phyloP scores from a whole-genome alignment of 768 basidiomycete species.

The Tricholoma sp. region DNA sequence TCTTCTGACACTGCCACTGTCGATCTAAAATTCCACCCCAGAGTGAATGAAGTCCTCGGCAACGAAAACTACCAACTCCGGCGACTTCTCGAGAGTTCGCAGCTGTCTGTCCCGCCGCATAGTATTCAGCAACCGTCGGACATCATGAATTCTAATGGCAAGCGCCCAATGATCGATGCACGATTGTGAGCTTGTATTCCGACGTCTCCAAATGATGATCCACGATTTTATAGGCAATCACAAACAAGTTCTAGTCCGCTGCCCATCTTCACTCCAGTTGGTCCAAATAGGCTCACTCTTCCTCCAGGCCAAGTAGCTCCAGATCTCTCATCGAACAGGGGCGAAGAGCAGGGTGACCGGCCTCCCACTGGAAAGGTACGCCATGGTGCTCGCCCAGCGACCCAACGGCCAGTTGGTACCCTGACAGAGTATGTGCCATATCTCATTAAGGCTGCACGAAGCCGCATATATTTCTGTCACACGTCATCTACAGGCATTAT shows the following conservation, averaged over 20 bases:
- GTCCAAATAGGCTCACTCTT: slow-evolving; percentile 63
- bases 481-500: slow-evolving; percentile 47
- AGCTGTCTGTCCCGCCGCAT: slow-evolving; percentile 18
- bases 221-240: slow-evolving; percentile 19
- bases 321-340: slow-evolving; percentile 28
- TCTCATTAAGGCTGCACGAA: background rate
- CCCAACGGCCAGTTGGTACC: slow-evolving; percentile 35
- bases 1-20: slow-evolving; percentile 2
- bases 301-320: slow-evolving; percentile 55
- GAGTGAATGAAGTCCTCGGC: slow-evolving; percentile 44
- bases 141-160: slow-evolving; percentile 52
- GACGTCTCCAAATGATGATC: slow-evolving; percentile 3
- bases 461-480: slow-evolving; percentile 18
- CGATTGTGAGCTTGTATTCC: slow-evolving; percentile 33
- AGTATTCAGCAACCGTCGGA: slow-evolving; percentile 27
- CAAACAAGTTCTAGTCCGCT: slow-evolving; percentile 55
- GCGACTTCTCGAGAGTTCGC: slow-evolving; percentile 22
- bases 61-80: slow-evolving; percentile 47
- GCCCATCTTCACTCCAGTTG: slow-evolving; percentile 48
- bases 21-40: slow-evolving; percentile 20
- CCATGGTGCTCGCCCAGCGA: slow-evolving; percentile 18
- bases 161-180: slow-evolving; percentile 49
- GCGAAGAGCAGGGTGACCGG: slow-evolving; percentile 12
- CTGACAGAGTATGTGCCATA: slow-evolving; percentile 24
- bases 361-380: slow-evolving; percentile 21